Evolutionary conservation across 345 rosid genomes (phyloP), one percentile per base, ranked within the genome.

Genomic region (Cardamine resedifolia): DNA sequence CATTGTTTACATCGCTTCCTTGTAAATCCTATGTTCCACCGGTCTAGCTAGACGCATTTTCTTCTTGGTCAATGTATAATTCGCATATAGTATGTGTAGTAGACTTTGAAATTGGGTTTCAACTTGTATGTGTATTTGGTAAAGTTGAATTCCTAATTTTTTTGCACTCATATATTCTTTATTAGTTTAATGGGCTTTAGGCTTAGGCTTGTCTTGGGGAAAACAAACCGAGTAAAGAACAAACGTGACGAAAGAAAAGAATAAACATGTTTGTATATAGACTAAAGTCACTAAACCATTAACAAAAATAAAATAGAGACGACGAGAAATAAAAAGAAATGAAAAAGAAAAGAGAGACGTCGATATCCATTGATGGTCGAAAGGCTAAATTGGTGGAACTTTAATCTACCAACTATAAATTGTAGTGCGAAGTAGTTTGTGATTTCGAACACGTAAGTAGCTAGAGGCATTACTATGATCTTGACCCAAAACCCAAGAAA

Each of bases 1-100:
- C 44, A 14, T 58, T 81, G 8, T 85, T 84, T 71, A 76, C 72
- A 36, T 78, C 81, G 6, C 34, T 50, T 10, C 20, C 45, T 4
- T 36, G 52, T 74, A 49, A 24, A 43, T 33, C 59, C 57, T 39
- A 57, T 65, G 66, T 57, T 33, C 58, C 60, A 2, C 3, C 31
- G 19, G 14, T 16, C 51, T 36, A 60, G 23, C 60, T 49, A 58
- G 48, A n/a, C 26, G 18, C 16, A 31, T 58, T 3, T 1, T 15
- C 33, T 9, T 23, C 24, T 39, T 26, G 21, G 63, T 18, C 15
- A 59, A 1, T 38, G 60, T 61, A 36, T 9, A 26, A 18, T 49
- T 18, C 15, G 4, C 10, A 18, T 26, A 39, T n/a, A n/a, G 51
- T 10, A 20, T 59, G 4, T 34, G 67, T 50, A 38, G 66, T 60